These are phyloP conservation scores for Byssochlamys sp. DNA, from an alignment of 2,329 filamentous ascomycete species.

Conservation along the genomic window DNA sequence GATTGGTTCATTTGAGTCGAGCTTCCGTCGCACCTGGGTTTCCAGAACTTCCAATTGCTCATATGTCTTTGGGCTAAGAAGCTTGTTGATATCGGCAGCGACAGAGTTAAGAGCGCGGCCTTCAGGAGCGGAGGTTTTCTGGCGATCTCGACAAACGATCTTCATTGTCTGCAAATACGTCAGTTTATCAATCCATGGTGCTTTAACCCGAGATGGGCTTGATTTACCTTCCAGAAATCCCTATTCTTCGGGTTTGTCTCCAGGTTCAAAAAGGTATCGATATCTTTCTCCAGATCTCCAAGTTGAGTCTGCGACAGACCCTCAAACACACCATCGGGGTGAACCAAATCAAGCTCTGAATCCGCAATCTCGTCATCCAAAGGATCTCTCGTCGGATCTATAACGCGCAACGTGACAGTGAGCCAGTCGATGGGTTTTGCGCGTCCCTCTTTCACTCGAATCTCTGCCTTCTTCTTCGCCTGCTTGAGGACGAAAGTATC, in stretches of 20 bases:
- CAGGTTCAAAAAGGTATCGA: slow-evolving; percentile 66
- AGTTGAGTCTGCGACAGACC: slow-evolving; percentile 59
- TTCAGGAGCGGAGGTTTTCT: slow-evolving; percentile 56
- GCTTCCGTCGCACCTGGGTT: slow-evolving; percentile 73
- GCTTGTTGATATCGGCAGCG: slow-evolving; percentile 73
- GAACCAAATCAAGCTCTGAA: slow-evolving; percentile 65
- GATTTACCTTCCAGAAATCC: slow-evolving; percentile 70
- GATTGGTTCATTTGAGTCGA: slow-evolving; percentile 80
- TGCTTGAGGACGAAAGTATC: slow-evolving; percentile 93
- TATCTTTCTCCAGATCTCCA: slow-evolving; percentile 69
- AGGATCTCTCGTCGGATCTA: slow-evolving; percentile 70
- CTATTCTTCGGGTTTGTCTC: slow-evolving; percentile 69
- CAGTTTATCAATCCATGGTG: slow-evolving; percentile 8
- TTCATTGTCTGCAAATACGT: slow-evolving; percentile 56
- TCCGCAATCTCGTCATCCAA: slow-evolving; percentile 76
- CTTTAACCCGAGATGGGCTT: neutral
- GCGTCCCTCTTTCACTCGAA: slow-evolving; percentile 81
- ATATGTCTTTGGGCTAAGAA: slow-evolving; percentile 74
- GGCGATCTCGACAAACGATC: slow-evolving; percentile 68
- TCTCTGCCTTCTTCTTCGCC: slow-evolving; percentile 94
- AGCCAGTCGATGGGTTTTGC: slow-evolving; percentile 90
- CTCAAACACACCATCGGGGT: slow-evolving; percentile 73
- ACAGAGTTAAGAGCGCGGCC: slow-evolving; percentile 73
- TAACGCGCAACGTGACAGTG: slow-evolving; percentile 77
- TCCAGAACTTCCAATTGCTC: slow-evolving; percentile 81